These are phyloP conservation scores for Kingdonia uniflora DNA, from an alignment of 164 flowering plant genomes.

Conservation along the genomic window DNA sequence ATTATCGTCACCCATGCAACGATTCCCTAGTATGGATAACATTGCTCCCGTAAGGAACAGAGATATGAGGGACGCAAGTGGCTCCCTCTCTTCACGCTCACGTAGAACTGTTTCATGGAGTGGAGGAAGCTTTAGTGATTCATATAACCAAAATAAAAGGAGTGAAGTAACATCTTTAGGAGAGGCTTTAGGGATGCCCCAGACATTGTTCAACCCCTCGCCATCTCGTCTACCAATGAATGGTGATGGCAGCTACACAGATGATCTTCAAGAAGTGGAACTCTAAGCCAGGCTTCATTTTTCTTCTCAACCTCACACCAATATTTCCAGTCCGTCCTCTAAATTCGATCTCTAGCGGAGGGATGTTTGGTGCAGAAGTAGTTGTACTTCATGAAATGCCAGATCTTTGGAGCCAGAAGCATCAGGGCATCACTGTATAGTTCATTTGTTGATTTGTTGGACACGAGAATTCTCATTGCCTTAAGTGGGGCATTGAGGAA, in stretches of 20 bases:
- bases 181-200: conserved; percentile 36
- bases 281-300: conserved; percentile 7
- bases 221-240: conserved; percentile 14
- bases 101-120: conserved; percentile 89
- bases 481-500: no score
- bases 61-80: conserved; percentile 16
- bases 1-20: conserved; percentile 32
- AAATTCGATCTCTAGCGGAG: not conserved
- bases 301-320: not conserved
- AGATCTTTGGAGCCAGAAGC: not conserved
- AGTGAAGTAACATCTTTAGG: conserved; percentile 33
- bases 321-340: not conserved
- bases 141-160: conserved; percentile 20
- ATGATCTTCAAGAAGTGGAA: conserved; percentile 18
- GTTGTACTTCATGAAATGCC: not conserved
- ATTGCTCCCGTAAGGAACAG: conserved; percentile 17
- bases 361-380: not conserved
- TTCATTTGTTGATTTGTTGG: conserved; percentile 55
- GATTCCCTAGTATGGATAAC: conserved; percentile 65
- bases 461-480: conserved; percentile 1
- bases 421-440: conserved; percentile 35
- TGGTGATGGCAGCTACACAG: conserved; percentile 20
- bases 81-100: conserved; percentile 27
- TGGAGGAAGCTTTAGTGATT: conserved; percentile 33
- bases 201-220: conserved; percentile 25